Evolutionary conservation across 2,329 filamentous ascomycete species (phyloP), one percentile per base, ranked within the genome.

Genomic region (Xylariaceae sp.): DNA sequence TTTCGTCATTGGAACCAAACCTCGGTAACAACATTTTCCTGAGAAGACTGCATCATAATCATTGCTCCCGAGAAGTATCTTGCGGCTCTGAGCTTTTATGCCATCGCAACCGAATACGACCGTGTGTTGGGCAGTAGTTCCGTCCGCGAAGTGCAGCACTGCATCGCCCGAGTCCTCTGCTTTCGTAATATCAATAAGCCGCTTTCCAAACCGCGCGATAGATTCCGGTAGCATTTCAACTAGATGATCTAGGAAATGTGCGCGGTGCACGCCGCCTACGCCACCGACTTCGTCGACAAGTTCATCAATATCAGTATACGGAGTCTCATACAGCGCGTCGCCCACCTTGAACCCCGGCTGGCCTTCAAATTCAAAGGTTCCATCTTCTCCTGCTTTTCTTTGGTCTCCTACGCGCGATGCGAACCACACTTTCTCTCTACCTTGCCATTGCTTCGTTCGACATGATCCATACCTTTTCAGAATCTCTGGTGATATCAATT

Each of bases 31-130:
- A 18, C 65, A 73, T 63, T n/a, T 80, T 57, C 52, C 74, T 47
- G 31, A 61, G 49, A 65, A 66, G 4, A 62, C 73, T 56, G 47
- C 72, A 62, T 44, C 71, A 58, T 63, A 55, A 1, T 71, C 62
- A 7, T 28, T 28, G 0, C 45, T 46, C 1, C 76, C 78, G 0
- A 85, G 68, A 6, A 87, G 65, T 2, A 81, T 63, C 22, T 76
- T 66, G 14, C 84, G 70, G 2, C 78, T 75, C 28, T 73, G 71
- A 2, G 79, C 82, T 63, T 86, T 86, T 60, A 87, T 84, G 0
- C 84, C 84, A 63, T 88, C 84, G 57, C 82, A 85, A 0, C 81
- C 84, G 42, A 88, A 69, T 0, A 84, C 60, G 0, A 66, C 71
- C 22, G 73, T 70, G 4, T 73, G 70, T 7, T 63, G 56, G 2